phyloP scores from a whole-genome alignment of 805 yeast genomes.

The Sungouiozyma ichnusensis region DNA sequence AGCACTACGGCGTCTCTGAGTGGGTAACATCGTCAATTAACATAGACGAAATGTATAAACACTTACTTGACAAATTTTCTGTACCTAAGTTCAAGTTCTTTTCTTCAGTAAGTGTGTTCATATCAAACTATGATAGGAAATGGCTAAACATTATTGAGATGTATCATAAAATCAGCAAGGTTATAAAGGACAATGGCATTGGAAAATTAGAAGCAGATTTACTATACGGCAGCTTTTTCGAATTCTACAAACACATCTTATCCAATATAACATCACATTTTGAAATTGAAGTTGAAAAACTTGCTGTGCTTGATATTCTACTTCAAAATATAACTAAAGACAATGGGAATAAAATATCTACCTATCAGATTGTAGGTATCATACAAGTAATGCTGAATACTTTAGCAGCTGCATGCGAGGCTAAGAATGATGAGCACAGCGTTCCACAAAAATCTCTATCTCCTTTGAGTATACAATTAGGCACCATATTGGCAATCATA shows the following conservation, averaged over 20 bases:
- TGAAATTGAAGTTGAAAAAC: neutral
- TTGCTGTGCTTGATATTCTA: neutral
- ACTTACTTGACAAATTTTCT: neutral
- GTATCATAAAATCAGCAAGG: neutral
- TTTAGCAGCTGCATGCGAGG: too few species aligned
- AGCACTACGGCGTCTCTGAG: neutral
- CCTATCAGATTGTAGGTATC: neutral
- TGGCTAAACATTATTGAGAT: neutral
- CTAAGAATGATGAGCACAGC: too few species aligned
- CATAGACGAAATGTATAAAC: neutral
- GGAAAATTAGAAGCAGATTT: neutral
- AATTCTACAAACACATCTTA: neutral
- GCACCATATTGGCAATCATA: constrained; percentile 31
- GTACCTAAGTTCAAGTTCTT: constrained; percentile 1
- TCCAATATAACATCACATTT: neutral
- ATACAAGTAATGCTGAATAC: neutral
- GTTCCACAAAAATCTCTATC: too few species aligned
- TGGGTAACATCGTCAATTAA: neutral
- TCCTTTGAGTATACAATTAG: neutral
- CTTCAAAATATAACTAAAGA: neutral
- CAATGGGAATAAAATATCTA: constrained; percentile 16
- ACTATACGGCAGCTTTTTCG: neutral
- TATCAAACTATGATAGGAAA: neutral
- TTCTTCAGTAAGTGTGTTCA: neutral
- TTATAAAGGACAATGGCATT: neutral